Conservation (phyloP, 108 stramenopile genomes). For the Aurantiochytrium sp. region DNA sequence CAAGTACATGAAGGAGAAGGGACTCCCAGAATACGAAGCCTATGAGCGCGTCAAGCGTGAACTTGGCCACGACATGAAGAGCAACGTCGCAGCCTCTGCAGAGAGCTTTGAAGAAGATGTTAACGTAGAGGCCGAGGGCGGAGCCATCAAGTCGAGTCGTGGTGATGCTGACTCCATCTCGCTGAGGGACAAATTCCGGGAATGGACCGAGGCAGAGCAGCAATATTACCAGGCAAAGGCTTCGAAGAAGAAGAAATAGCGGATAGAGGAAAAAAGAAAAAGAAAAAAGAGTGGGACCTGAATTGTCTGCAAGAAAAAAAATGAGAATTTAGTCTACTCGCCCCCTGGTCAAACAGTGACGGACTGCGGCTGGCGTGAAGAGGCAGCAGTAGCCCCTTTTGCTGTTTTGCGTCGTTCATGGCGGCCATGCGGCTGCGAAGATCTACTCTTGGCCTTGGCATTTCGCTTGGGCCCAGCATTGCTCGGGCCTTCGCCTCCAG, state of each 20-base stretch:
- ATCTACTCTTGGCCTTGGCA: too few species aligned
- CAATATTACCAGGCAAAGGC: background rate
- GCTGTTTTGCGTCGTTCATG: too few species aligned
- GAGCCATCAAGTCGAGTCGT: background rate
- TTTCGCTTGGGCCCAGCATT: too few species aligned
- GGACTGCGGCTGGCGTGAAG: too few species aligned
- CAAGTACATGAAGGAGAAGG: background rate
- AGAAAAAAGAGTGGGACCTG: too few species aligned
- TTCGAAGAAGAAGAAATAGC: background rate
- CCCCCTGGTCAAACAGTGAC: too few species aligned
- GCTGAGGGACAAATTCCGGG: background rate
- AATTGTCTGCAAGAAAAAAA: too few species aligned
- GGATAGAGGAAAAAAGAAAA: background rate
- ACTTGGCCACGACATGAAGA: background rate
- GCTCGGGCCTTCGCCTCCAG: too few species aligned
- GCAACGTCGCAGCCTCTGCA: background rate
- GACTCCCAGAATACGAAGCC: background rate
- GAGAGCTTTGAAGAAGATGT: background rate
- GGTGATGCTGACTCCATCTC: background rate
- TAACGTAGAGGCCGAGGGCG: background rate
- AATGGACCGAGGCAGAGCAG: background rate
- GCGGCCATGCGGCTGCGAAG: too few species aligned
- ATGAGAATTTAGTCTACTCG: too few species aligned
- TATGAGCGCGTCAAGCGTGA: background rate
- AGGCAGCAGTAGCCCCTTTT: too few species aligned